Percentiles rank a stretch among this genome's conserved stretches.
phyloP scores from a whole-genome alignment of 2,329 filamentous ascomycete species.

The Cladophialophora psammophila region DNA sequence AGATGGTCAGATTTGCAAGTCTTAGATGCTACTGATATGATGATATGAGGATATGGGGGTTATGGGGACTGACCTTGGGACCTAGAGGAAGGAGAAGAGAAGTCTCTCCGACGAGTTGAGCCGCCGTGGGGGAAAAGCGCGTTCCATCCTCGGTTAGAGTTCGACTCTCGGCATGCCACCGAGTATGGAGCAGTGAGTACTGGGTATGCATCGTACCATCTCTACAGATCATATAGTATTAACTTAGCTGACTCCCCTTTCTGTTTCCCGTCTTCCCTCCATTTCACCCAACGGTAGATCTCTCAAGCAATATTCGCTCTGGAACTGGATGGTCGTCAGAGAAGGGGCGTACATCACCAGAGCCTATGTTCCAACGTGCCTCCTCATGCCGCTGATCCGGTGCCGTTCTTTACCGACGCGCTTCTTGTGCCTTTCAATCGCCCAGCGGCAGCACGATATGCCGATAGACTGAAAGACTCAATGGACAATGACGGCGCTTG shows the following conservation, averaged over 20 bases:
- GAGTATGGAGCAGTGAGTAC: no score
- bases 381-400: neutral
- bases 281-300: neutral
- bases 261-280: neutral
- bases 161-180: no score
- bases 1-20: neutral
- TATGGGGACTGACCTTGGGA: constrained; percentile 22
- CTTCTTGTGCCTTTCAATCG: constrained; percentile 5
- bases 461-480: constrained; percentile 7
- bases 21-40: neutral
- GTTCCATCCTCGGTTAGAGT: neutral
- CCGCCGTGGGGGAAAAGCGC: neutral
- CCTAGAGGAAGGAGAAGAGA: constrained; percentile 9
- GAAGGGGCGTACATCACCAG: neutral
- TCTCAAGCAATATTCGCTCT: neutral
- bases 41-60: neutral
- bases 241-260: neutral
- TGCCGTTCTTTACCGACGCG: neutral
- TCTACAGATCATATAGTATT: no score
- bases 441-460: constrained; percentile 5
- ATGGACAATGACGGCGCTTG: neutral
- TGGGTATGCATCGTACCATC: no score
- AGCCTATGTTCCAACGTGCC: neutral
- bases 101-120: neutral
- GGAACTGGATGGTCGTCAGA: neutral